A percentile compares a stretch with the other conserved stretches of the same genome.
phyloP scores from a whole-genome alignment of 257 asterid genomes.

The Hygrophila difformis region DNA sequence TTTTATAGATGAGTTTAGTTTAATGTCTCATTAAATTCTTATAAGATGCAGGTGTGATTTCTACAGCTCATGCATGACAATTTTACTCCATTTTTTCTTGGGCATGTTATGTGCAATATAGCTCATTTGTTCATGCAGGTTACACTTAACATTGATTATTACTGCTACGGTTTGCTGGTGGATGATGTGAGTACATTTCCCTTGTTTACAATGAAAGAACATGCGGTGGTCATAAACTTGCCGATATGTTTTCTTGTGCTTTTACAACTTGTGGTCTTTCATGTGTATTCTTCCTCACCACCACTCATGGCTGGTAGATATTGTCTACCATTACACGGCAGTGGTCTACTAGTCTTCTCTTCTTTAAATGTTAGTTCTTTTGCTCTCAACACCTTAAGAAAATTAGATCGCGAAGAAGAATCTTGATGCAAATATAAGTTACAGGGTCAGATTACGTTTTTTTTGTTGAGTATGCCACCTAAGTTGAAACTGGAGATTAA shows the following conservation, averaged over 20 bases:
- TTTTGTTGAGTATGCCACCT: too few relatives aligned
- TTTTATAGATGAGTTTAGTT: neutral
- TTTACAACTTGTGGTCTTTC: neutral
- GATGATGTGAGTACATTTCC: slow-evolving; percentile 80
- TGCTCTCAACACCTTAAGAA: too few relatives aligned
- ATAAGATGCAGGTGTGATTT: neutral
- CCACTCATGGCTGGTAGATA: too few relatives aligned
- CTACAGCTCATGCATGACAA: neutral
- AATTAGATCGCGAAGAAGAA: too few relatives aligned
- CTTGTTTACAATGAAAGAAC: slow-evolving; percentile 6
- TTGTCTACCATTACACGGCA: too few relatives aligned
- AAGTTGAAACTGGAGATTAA: too few relatives aligned
- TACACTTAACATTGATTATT: slow-evolving; percentile 82
- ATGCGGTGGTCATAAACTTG: neutral
- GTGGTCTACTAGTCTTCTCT: too few relatives aligned
- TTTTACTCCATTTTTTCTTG: neutral
- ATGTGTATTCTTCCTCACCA: too few relatives aligned
- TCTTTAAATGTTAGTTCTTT: too few relatives aligned
- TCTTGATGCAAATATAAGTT: too few relatives aligned
- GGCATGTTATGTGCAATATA: slow-evolving; percentile 11
- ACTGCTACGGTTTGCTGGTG: slow-evolving; percentile 98
- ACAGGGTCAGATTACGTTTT: too few relatives aligned
- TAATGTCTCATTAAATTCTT: neutral
- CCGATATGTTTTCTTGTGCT: neutral
- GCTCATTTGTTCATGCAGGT: slow-evolving; percentile 39